Conservation (phyloP, 2,329 filamentous ascomycete species). For the Aphanocladium album region DNA sequence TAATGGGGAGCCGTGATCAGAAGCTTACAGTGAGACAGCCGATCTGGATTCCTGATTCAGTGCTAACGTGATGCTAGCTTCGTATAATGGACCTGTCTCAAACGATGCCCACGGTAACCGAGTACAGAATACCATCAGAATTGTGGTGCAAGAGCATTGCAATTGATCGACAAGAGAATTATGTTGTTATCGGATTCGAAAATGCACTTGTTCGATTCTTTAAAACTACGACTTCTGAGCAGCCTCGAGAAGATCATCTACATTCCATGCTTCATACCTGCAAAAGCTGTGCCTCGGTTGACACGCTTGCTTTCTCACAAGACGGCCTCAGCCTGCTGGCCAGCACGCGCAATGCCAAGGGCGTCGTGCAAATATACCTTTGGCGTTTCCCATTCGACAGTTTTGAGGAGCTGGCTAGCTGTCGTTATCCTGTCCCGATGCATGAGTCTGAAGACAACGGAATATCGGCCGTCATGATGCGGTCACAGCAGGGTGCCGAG, state of each 20-base stretch:
- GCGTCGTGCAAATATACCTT: conserved; percentile 31
- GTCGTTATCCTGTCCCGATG: conserved; percentile 33
- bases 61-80: conserved; percentile 23
- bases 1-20: conserved; percentile 36
- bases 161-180: conserved; percentile 34
- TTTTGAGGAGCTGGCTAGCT: conserved; percentile 30
- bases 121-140: conserved; percentile 34
- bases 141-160: conserved; percentile 35
- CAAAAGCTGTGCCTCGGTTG: conserved; percentile 30
- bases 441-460: conserved; percentile 39
- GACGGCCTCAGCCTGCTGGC: conserved; percentile 36
- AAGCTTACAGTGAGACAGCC: conserved; percentile 31
- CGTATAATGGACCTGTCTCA: conserved; percentile 33
- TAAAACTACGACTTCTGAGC: conserved; percentile 28
- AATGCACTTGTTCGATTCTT: conserved; percentile 36
- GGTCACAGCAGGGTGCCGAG: conserved; percentile 26
- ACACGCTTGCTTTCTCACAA: conserved; percentile 35
- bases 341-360: conserved; percentile 31
- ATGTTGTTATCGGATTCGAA: conserved; percentile 36
- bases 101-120: conserved; percentile 25
- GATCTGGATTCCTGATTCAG: neutral
- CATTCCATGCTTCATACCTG: conserved; percentile 31
- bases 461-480: conserved; percentile 31
- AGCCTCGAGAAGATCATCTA: conserved; percentile 33
- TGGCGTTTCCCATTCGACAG: conserved; percentile 34